Base-by-base conservation (phyloP, 495 filamentous ascomycete species). In the Neurospora sp. region DNA sequence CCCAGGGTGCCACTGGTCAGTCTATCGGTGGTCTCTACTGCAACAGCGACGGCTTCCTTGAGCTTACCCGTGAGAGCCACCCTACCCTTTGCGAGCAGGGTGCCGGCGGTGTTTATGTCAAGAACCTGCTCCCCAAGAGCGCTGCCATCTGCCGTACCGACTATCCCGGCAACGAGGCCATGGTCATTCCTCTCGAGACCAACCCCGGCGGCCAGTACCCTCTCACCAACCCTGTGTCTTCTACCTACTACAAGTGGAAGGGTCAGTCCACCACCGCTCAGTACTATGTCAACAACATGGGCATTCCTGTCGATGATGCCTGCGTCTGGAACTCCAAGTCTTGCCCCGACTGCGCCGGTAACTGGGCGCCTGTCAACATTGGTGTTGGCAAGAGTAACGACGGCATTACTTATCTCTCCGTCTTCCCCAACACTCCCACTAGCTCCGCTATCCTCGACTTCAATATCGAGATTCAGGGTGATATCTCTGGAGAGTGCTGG, bases 221-320 rank as follows among this genome's bases (percentile, higher is more conserved):
- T 39, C 81, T 99, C 76, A 92, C 93, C 75, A 92, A 91, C 85
- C 93, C 96, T 38, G 82, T 91, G 71, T 88, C 89, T 34, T 77
- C 77, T 43, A 84, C 80, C 59, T 95, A 93, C 87, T 99, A 92
- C 87, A 79, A 83, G 69, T 96, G 93, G 91, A 73, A 93, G 78
- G 89, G 88, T 76, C 86, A 86, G 82, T 31, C 78, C 24, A 98
- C 96, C 70, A 94, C 92, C 39, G 94, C 94, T 69, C 96, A 99
- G 84, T 99, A 98, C 88, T 99, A 99, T 79, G 88, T 98, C 84
- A 98, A 98, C 88, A 90, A 90, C 75, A 84, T 86, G 73, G 93
- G 92, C 75, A 84, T 90, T 19, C 79, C 85, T 19, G 82, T 89
- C 54, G 79, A 91, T 76, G 82, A 94, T 21, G 96, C 90, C 40